A percentile compares a stretch with the other conserved stretches of the same genome.
phyloP scores from a whole-genome alignment of 2,329 filamentous ascomycete genomes.

The Ascochyta lentis region DNA sequence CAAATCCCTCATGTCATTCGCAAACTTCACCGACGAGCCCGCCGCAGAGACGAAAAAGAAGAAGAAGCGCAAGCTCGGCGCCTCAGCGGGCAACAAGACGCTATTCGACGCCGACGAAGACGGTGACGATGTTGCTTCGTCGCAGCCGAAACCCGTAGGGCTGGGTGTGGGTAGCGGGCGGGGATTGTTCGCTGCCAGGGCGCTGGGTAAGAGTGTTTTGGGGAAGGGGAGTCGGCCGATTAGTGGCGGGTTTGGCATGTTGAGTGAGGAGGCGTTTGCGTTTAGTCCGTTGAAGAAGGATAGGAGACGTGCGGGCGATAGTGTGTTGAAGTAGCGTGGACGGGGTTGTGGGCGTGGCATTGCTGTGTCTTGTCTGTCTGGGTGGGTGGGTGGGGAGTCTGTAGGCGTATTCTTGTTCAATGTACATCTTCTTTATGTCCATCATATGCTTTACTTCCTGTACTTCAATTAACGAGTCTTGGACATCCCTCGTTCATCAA shows the following conservation, averaged over 20 bases:
- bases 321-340: constrained; percentile 32
- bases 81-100: constrained; percentile 64
- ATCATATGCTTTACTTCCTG: too few relatives aligned
- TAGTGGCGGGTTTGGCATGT: constrained; percentile 44
- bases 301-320: constrained; percentile 32
- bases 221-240: constrained; percentile 41
- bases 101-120: constrained; percentile 65
- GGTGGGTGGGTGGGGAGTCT: neutral
- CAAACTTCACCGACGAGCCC: constrained; percentile 48
- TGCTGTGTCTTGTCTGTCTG: too few relatives aligned
- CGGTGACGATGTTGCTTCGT: neutral
- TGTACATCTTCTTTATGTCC: too few relatives aligned
- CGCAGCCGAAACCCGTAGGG: constrained; percentile 40
- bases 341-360: neutral
- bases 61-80: constrained; percentile 75
- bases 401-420: too few relatives aligned
- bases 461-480: too few relatives aligned
- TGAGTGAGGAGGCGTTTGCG: constrained; percentile 48
- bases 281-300: constrained; percentile 52
- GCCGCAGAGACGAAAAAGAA: constrained; percentile 50
- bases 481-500: too few relatives aligned
- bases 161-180: constrained; percentile 31
- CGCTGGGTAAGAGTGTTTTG: constrained; percentile 44
- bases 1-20: constrained; percentile 58
- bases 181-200: constrained; percentile 47